Evolutionary conservation across 345 rosid species (phyloP), one percentile per base, ranked within the genome.

Genomic region (Acer saccharum): DNA sequence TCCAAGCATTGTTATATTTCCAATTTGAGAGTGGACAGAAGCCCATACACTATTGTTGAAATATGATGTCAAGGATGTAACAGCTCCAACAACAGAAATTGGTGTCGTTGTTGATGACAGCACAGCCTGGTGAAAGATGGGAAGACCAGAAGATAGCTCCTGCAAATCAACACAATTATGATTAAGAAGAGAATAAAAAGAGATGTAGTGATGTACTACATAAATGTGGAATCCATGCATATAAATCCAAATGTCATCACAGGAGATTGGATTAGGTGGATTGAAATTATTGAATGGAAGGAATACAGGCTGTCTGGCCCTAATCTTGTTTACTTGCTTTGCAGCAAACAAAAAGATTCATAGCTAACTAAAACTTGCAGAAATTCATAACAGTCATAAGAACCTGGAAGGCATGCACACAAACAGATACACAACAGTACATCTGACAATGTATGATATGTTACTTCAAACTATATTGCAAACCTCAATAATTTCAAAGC

Each of bases 21-120:
- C 54, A 43, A 52, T 68, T 52, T 65, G 39, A 78, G 75, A 13
- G 65, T 2, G 67, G 75, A 73, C 75, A 50, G 25, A 83, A 78
- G 69, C 78, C 44, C 86, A 78, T 92, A 95, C 98, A 74, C 89
- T 83, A 87, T 88, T 82, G 58, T 77, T 87, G 74, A 80, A 83
- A 81, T 84, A 92, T 68, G 98, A 94, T 72, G 88, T 84, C 91
- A 96, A 86, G 66, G 99, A 96, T 65, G 90, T 76, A 80, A 84
- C 83, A 77, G 97, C 95, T 23, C 92, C 85, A 84, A 86, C 88
- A 81, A 92, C 92, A 78, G 98, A 87, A 83, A 88, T 78, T 65
- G 91, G 91, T 85, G 92, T 91, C 43, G 88, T 82, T 70, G 91
- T 84, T 70, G 92, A 82, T 79, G 97, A 95, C 80, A 93, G 86